Conservation (phyloP, 768 basidiomycete species). For the Boletus vermiculosoides region DNA sequence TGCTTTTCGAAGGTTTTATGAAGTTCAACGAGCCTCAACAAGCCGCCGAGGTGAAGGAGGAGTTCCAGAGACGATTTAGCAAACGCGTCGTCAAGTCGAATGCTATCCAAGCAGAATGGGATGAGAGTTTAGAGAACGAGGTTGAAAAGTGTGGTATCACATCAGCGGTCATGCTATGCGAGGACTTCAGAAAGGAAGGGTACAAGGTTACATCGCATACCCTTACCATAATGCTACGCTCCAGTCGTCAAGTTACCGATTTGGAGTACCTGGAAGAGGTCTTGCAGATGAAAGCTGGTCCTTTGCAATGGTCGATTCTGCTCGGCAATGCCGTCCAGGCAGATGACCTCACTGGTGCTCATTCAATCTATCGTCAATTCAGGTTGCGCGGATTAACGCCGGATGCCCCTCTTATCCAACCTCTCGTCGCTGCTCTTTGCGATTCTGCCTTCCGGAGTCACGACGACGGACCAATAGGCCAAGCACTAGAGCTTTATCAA, state of each 20-base stretch:
- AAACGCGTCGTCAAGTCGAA: slow-evolving; percentile 29
- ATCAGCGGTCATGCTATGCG: slow-evolving; percentile 37
- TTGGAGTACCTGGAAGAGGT: slow-evolving; percentile 42
- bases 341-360: slow-evolving; percentile 40
- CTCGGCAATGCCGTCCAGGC: slow-evolving; percentile 49
- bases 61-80: slow-evolving; percentile 38
- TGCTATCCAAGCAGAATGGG: slow-evolving; percentile 30
- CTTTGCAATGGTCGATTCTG: slow-evolving; percentile 53
- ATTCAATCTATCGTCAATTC: slow-evolving; percentile 50
- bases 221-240: slow-evolving; percentile 43
- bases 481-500: slow-evolving; percentile 52
- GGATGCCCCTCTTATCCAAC: slow-evolving; percentile 51
- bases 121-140: slow-evolving; percentile 29
- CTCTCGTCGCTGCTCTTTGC: slow-evolving; percentile 53
- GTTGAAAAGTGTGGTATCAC: slow-evolving; percentile 35
- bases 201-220: slow-evolving; percentile 34
- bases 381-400: slow-evolving; percentile 44
- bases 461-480: slow-evolving; percentile 46
- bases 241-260: slow-evolving; percentile 41
- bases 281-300: slow-evolving; percentile 40
- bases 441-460: slow-evolving; percentile 34
- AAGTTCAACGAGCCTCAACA: slow-evolving; percentile 36
- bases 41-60: slow-evolving; percentile 39
- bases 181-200: slow-evolving; percentile 31
- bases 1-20: slow-evolving; percentile 45